Evolutionary conservation across 2,329 filamentous ascomycete species (phyloP).

Genomic region (Davidsoniella neocaledoniae): DNA sequence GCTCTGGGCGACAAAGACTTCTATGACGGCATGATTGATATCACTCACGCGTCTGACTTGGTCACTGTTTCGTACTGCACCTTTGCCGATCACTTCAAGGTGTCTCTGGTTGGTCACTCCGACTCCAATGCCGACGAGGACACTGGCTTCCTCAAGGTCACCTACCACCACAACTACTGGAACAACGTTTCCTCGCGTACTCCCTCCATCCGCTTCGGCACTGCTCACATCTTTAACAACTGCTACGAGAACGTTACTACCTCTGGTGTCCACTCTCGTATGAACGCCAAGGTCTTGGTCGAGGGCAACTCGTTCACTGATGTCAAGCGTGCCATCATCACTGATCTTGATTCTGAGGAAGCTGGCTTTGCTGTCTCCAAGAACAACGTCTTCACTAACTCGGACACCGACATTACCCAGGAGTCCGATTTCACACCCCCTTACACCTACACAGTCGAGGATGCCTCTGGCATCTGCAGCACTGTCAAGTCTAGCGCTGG

Average conservation of each 20-base stretch:
- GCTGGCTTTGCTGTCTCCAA: slow-evolving; percentile 26
- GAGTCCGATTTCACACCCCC: slow-evolving; percentile 18
- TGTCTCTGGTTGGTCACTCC: slow-evolving; percentile 42
- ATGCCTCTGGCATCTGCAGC: slow-evolving; percentile 14
- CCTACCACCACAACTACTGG: slow-evolving; percentile 45
- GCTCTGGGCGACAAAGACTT: slow-evolving; percentile 23
- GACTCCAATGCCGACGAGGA: slow-evolving; percentile 42
- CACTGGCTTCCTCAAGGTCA: slow-evolving; percentile 38
- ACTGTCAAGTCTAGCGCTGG: slow-evolving; percentile 14
- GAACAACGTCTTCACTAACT: slow-evolving; percentile 28
- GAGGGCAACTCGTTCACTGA: slow-evolving; percentile 33
- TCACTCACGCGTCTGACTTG: slow-evolving; percentile 27
- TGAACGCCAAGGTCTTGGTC: slow-evolving; percentile 34
- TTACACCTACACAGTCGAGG: slow-evolving; percentile 19
- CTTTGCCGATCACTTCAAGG: slow-evolving; percentile 34
- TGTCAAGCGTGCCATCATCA: slow-evolving; percentile 24
- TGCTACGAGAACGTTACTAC: slow-evolving; percentile 28
- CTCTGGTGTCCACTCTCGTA: slow-evolving; percentile 36
- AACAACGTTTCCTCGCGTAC: slow-evolving; percentile 41
- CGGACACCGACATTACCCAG: slow-evolving; percentile 21
- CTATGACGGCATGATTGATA: slow-evolving; percentile 28
- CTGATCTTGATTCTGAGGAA: slow-evolving; percentile 26
- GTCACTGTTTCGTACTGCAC: slow-evolving; percentile 27
- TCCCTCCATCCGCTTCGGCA: slow-evolving; percentile 45
- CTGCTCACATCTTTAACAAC: slow-evolving; percentile 30